Evolutionary conservation across 108 stramenopile species (phyloP).

Genomic region (Pseudonitzschia multistriata): DNA sequence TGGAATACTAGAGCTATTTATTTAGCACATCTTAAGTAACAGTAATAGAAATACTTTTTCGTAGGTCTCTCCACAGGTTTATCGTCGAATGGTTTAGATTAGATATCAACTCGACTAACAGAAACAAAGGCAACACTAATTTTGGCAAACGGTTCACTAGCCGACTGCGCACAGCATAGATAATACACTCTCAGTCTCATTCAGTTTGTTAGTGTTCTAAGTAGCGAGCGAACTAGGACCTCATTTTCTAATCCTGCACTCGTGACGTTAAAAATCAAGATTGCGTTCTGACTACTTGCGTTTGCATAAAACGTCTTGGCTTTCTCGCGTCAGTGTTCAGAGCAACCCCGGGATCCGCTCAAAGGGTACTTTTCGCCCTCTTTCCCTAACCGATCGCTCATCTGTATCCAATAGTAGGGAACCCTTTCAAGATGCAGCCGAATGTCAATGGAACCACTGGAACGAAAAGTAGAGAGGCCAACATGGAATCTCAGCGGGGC

Average conservation of each 20-base stretch:
- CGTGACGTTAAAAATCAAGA: background rate
- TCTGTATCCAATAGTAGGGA: background rate
- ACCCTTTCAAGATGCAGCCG: background rate
- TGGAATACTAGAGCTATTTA: background rate
- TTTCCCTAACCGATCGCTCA: no score
- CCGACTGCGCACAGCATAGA: background rate
- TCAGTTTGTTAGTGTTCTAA: no score
- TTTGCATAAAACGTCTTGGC: background rate
- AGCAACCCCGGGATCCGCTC: background rate
- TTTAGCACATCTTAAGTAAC: background rate
- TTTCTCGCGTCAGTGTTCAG: background rate
- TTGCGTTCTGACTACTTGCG: background rate
- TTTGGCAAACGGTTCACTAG: background rate
- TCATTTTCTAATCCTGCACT: background rate
- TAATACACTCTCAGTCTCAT: background rate
- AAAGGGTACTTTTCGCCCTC: no score
- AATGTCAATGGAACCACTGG: background rate
- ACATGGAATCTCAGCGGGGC: conserved; percentile 1
- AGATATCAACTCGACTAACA: background rate
- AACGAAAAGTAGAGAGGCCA: background rate
- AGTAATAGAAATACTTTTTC: background rate
- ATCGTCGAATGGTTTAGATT: background rate
- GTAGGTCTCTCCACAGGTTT: background rate
- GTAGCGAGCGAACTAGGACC: no score
- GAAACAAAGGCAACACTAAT: background rate